phyloP scores from a whole-genome alignment of 108 stramenopile species.

The Phaeodactylum tricornutum region DNA sequence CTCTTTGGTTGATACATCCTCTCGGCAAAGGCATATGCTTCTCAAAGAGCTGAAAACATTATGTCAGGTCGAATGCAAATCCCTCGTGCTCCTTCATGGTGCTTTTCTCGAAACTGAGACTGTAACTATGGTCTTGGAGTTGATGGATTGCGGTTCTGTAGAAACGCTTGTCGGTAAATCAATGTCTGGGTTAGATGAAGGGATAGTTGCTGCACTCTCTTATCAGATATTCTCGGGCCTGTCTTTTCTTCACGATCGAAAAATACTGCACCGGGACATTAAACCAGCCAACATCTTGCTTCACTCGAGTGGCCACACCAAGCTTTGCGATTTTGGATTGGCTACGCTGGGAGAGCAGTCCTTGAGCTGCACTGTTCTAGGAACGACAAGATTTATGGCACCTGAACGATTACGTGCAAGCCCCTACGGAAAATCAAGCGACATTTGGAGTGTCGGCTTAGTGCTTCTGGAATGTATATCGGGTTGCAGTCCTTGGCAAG shows the following conservation, averaged over 20 bases:
- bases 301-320: slow-evolving; percentile 59
- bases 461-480: slow-evolving; percentile 59
- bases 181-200: slow-evolving; percentile 24
- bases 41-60: slow-evolving; percentile 54
- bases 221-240: slow-evolving; percentile 83
- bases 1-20: slow-evolving; percentile 19
- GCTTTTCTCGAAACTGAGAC: slow-evolving; percentile 50
- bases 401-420: slow-evolving; percentile 76
- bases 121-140: slow-evolving; percentile 68
- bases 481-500: slow-evolving; percentile 46
- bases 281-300: slow-evolving; percentile 88
- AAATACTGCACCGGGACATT: slow-evolving; percentile 81
- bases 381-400: slow-evolving; percentile 84
- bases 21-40: slow-evolving; percentile 42
- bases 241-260: slow-evolving; percentile 72
- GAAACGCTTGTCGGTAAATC: slow-evolving; percentile 7
- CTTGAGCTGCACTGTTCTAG: slow-evolving; percentile 70
- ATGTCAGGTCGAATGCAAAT: slow-evolving; percentile 42
- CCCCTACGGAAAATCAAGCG: slow-evolving; percentile 61
- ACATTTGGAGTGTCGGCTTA: slow-evolving; percentile 89
- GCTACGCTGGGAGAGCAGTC: slow-evolving; percentile 33
- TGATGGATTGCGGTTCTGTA: slow-evolving; percentile 73
- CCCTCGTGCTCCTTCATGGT: slow-evolving; percentile 59
- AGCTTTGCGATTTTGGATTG: slow-evolving; percentile 92
- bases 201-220: slow-evolving; percentile 51